Evolutionary conservation across 306 rosid genomes (phyloP), one percentile per base, ranked within the genome.

Genomic region (Cucurbita ficifolia): DNA sequence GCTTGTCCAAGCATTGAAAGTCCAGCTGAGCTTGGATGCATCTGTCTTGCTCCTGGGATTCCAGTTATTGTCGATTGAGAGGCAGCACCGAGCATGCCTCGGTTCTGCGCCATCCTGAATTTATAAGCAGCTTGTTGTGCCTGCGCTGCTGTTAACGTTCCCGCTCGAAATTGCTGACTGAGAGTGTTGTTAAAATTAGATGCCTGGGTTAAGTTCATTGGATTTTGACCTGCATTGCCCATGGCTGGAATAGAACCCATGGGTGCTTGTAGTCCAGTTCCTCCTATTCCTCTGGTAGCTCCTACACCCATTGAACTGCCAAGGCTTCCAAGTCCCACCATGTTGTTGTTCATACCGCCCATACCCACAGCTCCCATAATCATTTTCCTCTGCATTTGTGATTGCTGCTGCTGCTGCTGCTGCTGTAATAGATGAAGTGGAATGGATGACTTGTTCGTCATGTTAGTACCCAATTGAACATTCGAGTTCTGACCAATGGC

Each of bases 381-480:
- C 89, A 91, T 84, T 88, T 86, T 91, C 82, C 97, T 84, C 77
- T 88, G 97, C 85, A 91, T 46, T 76, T 85, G 97, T 9, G 90
- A 84, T 6, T 83, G 90, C 8, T 84, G 90, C 52, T 48, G 53
- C 1, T 48, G 51, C 0, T 87, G 90, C 24, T 86, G 96, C 1
- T 83, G 94, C 16, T 86, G 85, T 0, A 74, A 79, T 0, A 76
- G 85, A 2, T 84, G 98, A 68, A 86, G 45, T 63, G 85, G 94
- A 70, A 83, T 80, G 74, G 90, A 76, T 59, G 84, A 6, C 81
- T 88, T 89, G 80, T 78, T 94, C 65, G 73, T 86, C 85, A 94
- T 72, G 79, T 81, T 92, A 81, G 76, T 87, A 56, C 90, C 86
- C 82, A 94, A 73, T 72, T 85, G 92, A 81, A 88, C 78, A 74